phyloP scores from a whole-genome alignment of 352 stramenopile species.

The Phytophthora lateralis region DNA sequence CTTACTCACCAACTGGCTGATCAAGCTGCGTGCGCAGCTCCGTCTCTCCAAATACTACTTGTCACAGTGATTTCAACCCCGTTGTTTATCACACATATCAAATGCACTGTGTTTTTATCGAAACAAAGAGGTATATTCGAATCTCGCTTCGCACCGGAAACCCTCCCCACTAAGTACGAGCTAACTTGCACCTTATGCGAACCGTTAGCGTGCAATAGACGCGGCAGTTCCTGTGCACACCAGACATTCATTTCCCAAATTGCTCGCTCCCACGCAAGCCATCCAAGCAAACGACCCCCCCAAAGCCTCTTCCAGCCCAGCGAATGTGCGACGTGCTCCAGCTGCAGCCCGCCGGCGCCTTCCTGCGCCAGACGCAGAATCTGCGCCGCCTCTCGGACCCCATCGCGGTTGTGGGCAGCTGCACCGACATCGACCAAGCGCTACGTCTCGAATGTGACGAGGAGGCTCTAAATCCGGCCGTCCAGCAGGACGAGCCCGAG shows the following conservation, averaged over 20 bases:
- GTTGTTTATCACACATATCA: background rate
- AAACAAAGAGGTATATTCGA: conserved; percentile 13
- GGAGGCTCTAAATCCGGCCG: conserved; percentile 4
- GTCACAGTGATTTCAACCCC: conserved; percentile 2
- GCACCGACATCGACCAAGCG: conserved; percentile 35
- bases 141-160: conserved; percentile 31
- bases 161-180: conserved; percentile 15
- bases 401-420: conserved; percentile 29
- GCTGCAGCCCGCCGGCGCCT: conserved; percentile 43
- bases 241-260: conserved; percentile 32
- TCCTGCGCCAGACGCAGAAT: conserved; percentile 28
- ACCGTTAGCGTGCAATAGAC: conserved; percentile 15
- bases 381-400: conserved; percentile 18
- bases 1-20: conserved; percentile 8
- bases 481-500: conserved; percentile 24
- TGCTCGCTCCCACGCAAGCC: conserved; percentile 19
- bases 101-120: background rate
- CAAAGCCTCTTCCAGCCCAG: background rate
- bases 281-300: conserved; percentile 12
- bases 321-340: conserved; percentile 35
- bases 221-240: conserved; percentile 8
- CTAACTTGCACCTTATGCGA: conserved; percentile 3
- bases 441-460: conserved; percentile 25
- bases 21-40: conserved; percentile 22
- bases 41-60: conserved; percentile 13